Evolutionary conservation across 805 yeast genomes (phyloP), one percentile per base, ranked within the genome.

Genomic region (Zygosaccharomyces rouxii): DNA sequence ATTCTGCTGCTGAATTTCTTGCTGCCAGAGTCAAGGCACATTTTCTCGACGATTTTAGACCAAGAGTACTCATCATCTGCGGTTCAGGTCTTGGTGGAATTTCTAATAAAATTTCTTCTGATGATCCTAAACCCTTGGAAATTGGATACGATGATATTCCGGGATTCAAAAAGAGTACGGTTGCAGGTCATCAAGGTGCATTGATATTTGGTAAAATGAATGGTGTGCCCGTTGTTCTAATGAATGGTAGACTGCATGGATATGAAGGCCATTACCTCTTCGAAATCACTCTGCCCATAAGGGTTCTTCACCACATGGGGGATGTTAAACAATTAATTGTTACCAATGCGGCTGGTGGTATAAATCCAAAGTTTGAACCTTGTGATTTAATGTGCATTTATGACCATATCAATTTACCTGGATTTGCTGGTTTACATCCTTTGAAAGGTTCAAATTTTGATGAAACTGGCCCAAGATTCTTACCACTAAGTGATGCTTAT

Each of bases 321-420:
- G 47, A 50, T 35, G 80, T 83, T 25, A 67, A 73, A 39, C 72
- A 75, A 3, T 72, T 92, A 38, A 72, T 92, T 21, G 95, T 84
- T 7, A 92, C 98, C n/a, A 92, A 92, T 68, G 99, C 99, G 1
- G 95, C 97, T 2, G 99, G 98, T 40, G 97, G 97, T 1, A 67
- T 86, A 40, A 85, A 89, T 59, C 68, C 78, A 2, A 62, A 59
- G 3, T 90, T 68, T 66, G 74, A 75, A 46, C 86, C 92, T 2
- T 97, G 97, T 28, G 97, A 94, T 61, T 71, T 92, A 55, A 92
- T 94, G 98, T 75, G 94, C 42, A 79, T 92, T 54, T 77, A 77
- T 55, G 99, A 90, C 65, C 99, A 92, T 66, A 77, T 92, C 59
- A 89, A 90, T 65, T 62, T 92, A 46, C 96, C 97, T 0, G 98